phyloP scores from a whole-genome alignment of 139 green algal species.

The Chlorella sp. region DNA sequence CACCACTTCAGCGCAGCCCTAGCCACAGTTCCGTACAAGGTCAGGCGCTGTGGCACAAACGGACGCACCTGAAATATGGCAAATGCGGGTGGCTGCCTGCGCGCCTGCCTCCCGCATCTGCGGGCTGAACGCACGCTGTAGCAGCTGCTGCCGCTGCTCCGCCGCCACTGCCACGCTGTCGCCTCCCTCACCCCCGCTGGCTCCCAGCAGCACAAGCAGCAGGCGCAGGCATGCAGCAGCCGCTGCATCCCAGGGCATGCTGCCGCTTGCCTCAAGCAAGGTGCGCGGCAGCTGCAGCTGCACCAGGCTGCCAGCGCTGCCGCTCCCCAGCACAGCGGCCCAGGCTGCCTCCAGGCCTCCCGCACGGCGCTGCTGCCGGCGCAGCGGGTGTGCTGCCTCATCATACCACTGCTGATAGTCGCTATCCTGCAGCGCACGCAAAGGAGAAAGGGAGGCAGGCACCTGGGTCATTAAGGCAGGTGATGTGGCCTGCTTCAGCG shows the following conservation, averaged over 20 bases:
- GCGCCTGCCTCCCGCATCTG: not conserved
- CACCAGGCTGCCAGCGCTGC: constrained; percentile 19
- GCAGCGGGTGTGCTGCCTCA: constrained; percentile 37
- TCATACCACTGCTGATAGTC: constrained; percentile 52
- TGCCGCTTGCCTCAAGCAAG: constrained; percentile 24
- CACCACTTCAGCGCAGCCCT: not conserved
- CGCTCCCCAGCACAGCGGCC: constrained; percentile 39
- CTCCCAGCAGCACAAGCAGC: constrained; percentile 2
- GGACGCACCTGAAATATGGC: not conserved
- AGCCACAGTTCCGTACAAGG: not conserved
- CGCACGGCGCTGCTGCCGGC: not conserved
- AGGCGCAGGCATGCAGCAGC: constrained; percentile 14
- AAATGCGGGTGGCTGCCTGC: not conserved
- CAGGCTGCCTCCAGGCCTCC: constrained; percentile 39
- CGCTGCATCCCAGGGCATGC: constrained; percentile 32
- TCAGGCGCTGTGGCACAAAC: not conserved
- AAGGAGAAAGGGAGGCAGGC: not conserved
- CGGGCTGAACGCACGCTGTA: not conserved
- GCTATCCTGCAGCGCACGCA: constrained; percentile 14
- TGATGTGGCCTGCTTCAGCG: too few relatives aligned
- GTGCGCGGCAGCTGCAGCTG: constrained; percentile 35
- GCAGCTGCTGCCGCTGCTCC: not conserved
- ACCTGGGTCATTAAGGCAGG: not conserved
- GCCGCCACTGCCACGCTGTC: not conserved
- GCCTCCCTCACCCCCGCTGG: not conserved